Evolutionary conservation across 2,329 filamentous ascomycete species (phyloP).

Genomic region (Claviceps sp.): DNA sequence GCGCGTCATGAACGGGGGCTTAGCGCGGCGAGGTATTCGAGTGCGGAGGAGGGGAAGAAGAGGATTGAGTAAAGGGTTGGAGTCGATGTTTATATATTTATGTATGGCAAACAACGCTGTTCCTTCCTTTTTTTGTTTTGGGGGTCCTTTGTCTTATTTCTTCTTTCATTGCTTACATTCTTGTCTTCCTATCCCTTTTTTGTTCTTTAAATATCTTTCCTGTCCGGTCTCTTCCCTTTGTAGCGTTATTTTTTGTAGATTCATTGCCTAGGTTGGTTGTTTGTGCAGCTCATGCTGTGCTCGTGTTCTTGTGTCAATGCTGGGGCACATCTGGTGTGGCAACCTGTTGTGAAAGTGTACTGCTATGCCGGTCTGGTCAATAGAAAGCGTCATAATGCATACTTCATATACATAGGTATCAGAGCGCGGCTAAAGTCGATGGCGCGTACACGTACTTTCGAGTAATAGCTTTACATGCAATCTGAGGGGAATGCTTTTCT

Average conservation of each 20-base stretch:
- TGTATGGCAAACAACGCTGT: background rate
- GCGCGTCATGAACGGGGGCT: slow-evolving; percentile 66
- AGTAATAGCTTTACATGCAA: no score
- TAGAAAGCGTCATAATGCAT: no score
- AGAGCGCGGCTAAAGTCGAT: no score
- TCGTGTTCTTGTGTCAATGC: no score
- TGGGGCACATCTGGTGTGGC: no score
- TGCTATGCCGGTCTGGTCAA: no score
- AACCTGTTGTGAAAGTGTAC: no score
- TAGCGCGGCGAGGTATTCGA: slow-evolving; percentile 69
- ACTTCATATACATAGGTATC: no score
- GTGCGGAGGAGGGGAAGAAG: slow-evolving; percentile 95
- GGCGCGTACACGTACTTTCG: no score
- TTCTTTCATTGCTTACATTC: background rate
- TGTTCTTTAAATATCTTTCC: background rate
- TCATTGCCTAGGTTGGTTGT: no score
- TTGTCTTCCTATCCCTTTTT: background rate
- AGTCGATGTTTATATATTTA: background rate
- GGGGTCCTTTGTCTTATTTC: background rate
- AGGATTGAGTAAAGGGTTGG: slow-evolving; percentile 60
- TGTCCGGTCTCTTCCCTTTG: background rate
- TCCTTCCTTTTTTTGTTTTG: background rate
- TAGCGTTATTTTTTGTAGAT: background rate
- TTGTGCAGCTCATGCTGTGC: no score
- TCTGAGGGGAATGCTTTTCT: no score